Evolutionary conservation across 352 stramenopile species (phyloP).

Genomic region (Phytopythium litorale): DNA sequence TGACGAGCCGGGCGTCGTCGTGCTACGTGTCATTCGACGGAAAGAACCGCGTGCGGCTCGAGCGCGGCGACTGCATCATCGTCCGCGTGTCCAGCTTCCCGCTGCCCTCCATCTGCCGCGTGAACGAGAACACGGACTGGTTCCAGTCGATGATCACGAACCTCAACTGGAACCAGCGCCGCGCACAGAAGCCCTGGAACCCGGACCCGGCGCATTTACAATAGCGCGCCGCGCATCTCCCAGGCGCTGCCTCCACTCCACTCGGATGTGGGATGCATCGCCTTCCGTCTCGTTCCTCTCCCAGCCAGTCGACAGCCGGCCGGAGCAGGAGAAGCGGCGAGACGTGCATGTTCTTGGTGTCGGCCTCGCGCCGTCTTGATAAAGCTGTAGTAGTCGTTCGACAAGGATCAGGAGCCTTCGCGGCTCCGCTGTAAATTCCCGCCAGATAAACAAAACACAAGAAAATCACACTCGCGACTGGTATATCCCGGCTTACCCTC

Average conservation of each 20-base stretch:
- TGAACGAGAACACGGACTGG: conserved; percentile 91
- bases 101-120: conserved; percentile 79
- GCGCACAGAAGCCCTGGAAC: conserved; percentile 77
- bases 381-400: conserved; percentile 3
- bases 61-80: conserved; percentile 81
- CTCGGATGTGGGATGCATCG: background rate
- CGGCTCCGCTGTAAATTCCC: conserved; percentile 9
- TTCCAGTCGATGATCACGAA: conserved; percentile 91
- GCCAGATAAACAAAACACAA: conserved; percentile 4
- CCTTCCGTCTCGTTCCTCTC: background rate
- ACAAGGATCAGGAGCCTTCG: background rate
- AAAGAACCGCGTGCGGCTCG: conserved; percentile 86
- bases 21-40: conserved; percentile 92
- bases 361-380: conserved; percentile 1
- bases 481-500: background rate
- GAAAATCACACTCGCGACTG: background rate
- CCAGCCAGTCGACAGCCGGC: background rate
- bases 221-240: background rate
- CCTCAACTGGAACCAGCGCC: conserved; percentile 91
- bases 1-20: conserved; percentile 58
- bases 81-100: conserved; percentile 87
- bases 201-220: conserved; percentile 6
- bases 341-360: background rate
- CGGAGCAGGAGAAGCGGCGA: background rate
- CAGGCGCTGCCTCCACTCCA: background rate